Evolutionary conservation across 176 grass and related monocot genomes (phyloP), one percentile per base, ranked within the genome.

Genomic region (Miscanthus lutarioriparius): DNA sequence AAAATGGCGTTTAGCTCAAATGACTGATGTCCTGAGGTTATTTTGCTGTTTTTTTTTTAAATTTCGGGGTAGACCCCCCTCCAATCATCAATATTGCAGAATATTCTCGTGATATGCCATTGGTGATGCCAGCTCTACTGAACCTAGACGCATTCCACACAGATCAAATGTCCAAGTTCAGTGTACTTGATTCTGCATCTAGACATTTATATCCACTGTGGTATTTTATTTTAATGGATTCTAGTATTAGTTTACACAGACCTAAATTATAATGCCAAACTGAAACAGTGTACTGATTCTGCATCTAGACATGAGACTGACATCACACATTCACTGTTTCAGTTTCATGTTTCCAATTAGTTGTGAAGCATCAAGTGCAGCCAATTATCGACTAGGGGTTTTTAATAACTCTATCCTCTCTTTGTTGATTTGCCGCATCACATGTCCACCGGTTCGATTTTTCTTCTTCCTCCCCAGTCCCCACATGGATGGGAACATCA

Each of bases 351-450:
- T 37, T 87, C 20, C 32, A 59, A 58, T 20, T 76, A 49, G 4
- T 49, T 51, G 44, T 25, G 43, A 79, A 72, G n/a, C 73, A 28
- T 71, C 23, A 59, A 70, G 66, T 80, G 64, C 70, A 85, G 47
- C 22, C 80, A 51, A 64, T 63, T 15, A 49, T 49, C 15, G 47
- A 49, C 41, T 8, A 49, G 47, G 47, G 47, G 14, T 49, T 47
- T 76, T 59, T 6, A 17, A 30, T 51, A 77, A 1, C 51, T 58
- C 32, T 10, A 36, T 69, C 68, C 37, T 47, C 77, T 47, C 77
- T 23, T 85, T 53, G 82, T 89, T 70, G 78, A 76, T 75, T 49
- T 25, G 64, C 78, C 78, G 64, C 88, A 77, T 77, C 88, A 64
- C 82, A 81, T n/a, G 70, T 82, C 64, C 16, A 85, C 38, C 41